Evolutionary conservation across 2,329 filamentous ascomycete genomes (phyloP).

Genomic region (Sphaerulina vaccinii): DNA sequence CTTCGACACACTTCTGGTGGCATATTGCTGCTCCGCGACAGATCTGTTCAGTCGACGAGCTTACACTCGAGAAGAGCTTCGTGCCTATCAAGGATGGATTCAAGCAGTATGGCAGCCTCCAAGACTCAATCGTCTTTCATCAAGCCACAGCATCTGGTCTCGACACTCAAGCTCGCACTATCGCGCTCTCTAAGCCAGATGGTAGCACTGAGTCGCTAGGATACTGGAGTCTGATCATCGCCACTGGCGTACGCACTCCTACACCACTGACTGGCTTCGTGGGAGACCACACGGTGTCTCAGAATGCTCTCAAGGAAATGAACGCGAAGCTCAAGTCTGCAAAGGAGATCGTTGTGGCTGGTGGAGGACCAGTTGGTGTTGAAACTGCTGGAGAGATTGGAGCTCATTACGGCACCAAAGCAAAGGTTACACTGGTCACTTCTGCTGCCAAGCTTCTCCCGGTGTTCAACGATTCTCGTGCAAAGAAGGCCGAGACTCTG

Average conservation of each 20-base stretch:
- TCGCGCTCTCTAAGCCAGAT: conserved; percentile 42
- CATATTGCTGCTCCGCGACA: conserved; percentile 54
- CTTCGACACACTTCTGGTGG: conserved; percentile 55
- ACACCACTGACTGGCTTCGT: conserved; percentile 47
- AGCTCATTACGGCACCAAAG: conserved; percentile 38
- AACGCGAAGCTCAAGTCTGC: conserved; percentile 37
- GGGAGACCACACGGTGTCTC: conserved; percentile 36
- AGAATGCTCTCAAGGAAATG: conserved; percentile 35
- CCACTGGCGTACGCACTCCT: conserved; percentile 53
- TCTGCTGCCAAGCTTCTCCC: conserved; percentile 43
- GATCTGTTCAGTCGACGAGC: conserved; percentile 49
- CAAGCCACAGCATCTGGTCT: conserved; percentile 51
- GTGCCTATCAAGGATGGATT: conserved; percentile 52
- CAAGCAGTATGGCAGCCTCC: conserved; percentile 47
- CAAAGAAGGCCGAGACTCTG: conserved; percentile 45
- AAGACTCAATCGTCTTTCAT: conserved; percentile 46
- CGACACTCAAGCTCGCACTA: conserved; percentile 44
- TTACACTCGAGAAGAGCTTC: conserved; percentile 51
- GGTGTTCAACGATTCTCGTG: conserved; percentile 42
- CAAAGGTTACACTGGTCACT: conserved; percentile 49
- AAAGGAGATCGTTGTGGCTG: conserved; percentile 38
- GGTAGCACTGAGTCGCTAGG: conserved; percentile 39
- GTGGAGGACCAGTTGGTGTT: conserved; percentile 41
- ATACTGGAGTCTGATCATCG: conserved; percentile 58
- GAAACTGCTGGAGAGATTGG: conserved; percentile 42